phyloP scores from a whole-genome alignment of 208 protist species.

The Porcisia hertigi region DNA sequence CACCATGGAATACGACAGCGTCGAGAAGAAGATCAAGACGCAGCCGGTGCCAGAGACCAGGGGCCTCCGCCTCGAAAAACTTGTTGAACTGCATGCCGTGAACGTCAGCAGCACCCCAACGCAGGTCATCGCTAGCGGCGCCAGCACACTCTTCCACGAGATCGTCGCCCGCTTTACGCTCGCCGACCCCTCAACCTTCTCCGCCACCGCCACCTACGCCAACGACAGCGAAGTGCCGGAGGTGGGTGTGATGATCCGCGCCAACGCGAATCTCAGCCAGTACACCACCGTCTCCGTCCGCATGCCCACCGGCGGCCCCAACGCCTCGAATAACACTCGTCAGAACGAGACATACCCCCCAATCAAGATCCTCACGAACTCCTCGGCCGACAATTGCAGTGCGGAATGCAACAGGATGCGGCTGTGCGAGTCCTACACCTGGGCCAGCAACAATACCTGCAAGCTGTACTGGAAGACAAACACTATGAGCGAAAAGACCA shows the following conservation, averaged over 20 bases:
- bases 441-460: slow-evolving; percentile 15
- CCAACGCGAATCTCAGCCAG: slow-evolving; percentile 16
- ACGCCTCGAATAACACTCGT: not conserved
- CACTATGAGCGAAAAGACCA: not conserved
- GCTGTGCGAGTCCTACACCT: slow-evolving; percentile 35
- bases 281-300: slow-evolving; percentile 31
- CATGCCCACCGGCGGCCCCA: slow-evolving; percentile 30
- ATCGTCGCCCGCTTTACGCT: slow-evolving; percentile 40
- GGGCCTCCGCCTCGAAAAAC: slow-evolving; percentile 26
- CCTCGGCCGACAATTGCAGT: slow-evolving; percentile 25
- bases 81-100: slow-evolving; percentile 13
- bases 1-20: slow-evolving; percentile 27
- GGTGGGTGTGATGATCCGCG: slow-evolving; percentile 37
- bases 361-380: slow-evolving; percentile 29
- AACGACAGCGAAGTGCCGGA: slow-evolving; percentile 26
- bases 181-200: slow-evolving; percentile 21
- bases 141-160: slow-evolving; percentile 37
- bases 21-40: slow-evolving; percentile 36
- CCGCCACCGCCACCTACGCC: slow-evolving; percentile 6
- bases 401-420: slow-evolving; percentile 32
- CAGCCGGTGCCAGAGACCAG: slow-evolving; percentile 31
- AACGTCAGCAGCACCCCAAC: slow-evolving; percentile 15
- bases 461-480: slow-evolving; percentile 33
- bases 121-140: slow-evolving; percentile 11
- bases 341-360: slow-evolving; percentile 22